phyloP scores from a whole-genome alignment of 2,329 filamentous ascomycete genomes.

The Sporothrix euskadiensis region DNA sequence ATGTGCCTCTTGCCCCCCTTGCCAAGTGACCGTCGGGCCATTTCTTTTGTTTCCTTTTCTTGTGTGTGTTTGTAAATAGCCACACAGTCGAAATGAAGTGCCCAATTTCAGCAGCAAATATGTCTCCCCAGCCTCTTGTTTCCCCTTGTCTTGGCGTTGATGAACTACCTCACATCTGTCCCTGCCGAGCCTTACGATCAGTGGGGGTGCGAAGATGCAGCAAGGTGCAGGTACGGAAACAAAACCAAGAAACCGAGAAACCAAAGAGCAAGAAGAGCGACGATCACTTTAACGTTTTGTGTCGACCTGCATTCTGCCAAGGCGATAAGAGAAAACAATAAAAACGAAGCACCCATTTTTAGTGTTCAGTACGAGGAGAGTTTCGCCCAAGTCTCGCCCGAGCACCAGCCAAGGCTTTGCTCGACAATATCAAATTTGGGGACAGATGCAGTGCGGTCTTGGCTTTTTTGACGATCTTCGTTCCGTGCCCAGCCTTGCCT shows the following conservation, averaged over 20 bases:
- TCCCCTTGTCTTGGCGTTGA: slow-evolving; percentile 10
- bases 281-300: slow-evolving; percentile 7
- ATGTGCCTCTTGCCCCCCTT: not conserved
- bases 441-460: not conserved
- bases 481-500: slow-evolving; percentile 16
- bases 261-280: not conserved
- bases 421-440: not conserved
- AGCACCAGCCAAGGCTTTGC: not conserved
- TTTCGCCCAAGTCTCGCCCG: not conserved
- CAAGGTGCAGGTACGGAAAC: not conserved
- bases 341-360: not conserved
- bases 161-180: not conserved
- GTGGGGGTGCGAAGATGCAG: not conserved
- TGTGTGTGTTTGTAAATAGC: not conserved
- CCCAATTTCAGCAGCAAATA: not conserved
- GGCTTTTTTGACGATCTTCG: slow-evolving; percentile 17
- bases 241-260: not conserved
- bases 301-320: not conserved
- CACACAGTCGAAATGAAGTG: not conserved
- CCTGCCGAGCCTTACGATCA: slow-evolving; percentile 4
- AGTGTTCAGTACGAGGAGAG: not conserved
- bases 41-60: not conserved
- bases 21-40: slow-evolving; percentile 3
- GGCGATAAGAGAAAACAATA: not conserved
- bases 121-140: not conserved